Percentiles rank a stretch among this genome's conserved stretches.
phyloP scores from a whole-genome alignment of 192 early-diverging fungal genomes.

The Mortierella alpina region DNA sequence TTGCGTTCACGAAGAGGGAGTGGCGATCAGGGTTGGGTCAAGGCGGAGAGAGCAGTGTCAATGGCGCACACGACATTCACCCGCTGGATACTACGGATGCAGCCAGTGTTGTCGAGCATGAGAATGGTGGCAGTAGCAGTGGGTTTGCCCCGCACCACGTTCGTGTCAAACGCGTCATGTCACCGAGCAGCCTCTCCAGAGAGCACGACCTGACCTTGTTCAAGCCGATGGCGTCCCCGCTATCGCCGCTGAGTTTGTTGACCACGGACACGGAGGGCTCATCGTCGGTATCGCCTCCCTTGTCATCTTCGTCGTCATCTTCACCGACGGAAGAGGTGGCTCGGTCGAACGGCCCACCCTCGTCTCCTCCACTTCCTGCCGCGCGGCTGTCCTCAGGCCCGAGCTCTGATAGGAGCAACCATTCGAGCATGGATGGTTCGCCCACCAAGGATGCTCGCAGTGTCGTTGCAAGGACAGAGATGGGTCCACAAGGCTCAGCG shows the following conservation, averaged over 20 bases:
- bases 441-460: too few species aligned
- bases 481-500: too few species aligned
- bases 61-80: slow-evolving; percentile 19
- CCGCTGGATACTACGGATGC: slow-evolving; percentile 24
- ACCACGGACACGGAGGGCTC: slow-evolving; percentile 36
- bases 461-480: too few species aligned
- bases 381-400: too few species aligned
- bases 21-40: slow-evolving; percentile 30
- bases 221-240: slow-evolving; percentile 19
- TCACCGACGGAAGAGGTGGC: slow-evolving; percentile 3
- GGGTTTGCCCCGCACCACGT: background rate
- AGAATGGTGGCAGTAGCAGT: background rate
- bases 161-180: slow-evolving; percentile 19
- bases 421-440: too few species aligned
- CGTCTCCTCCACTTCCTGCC: too few species aligned
- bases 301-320: slow-evolving; percentile 21
- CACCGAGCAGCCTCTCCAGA: slow-evolving; percentile 28
- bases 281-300: slow-evolving; percentile 19
- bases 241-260: slow-evolving; percentile 31
- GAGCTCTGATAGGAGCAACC: too few species aligned
- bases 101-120: background rate
- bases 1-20: slow-evolving; percentile 22
- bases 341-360: background rate
- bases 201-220: background rate
- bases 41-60: background rate